Conservation (phyloP, 202 grass and related monocot genomes). For the Eragrostis tef region DNA sequence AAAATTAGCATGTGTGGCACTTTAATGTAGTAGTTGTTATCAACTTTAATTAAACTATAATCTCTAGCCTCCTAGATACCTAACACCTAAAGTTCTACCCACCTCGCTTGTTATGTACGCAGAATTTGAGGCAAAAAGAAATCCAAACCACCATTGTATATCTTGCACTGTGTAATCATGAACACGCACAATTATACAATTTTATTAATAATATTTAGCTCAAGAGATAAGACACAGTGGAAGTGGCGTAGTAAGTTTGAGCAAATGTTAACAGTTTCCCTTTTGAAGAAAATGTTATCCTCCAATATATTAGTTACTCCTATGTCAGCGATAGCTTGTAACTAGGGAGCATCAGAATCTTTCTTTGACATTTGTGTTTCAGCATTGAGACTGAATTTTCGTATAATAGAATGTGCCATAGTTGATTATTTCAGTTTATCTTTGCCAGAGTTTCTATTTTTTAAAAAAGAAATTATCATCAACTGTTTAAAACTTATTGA, state of each 20-base stretch:
- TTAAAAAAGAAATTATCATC: too few relatives aligned
- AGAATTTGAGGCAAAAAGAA: background rate
- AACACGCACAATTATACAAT: background rate
- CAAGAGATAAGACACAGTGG: background rate
- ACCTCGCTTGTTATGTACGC: constrained; percentile 13
- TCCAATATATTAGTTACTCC: constrained; percentile 15
- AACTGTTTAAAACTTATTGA: background rate
- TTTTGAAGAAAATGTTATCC: background rate
- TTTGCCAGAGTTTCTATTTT: background rate
- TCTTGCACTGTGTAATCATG: background rate
- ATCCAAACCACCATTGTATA: too few relatives aligned
- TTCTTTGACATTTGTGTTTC: background rate
- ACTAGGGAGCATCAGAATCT: background rate
- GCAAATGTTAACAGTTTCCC: too few relatives aligned
- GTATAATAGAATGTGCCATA: too few relatives aligned
- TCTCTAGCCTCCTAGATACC: background rate
- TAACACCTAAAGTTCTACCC: background rate
- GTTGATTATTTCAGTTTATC: background rate
- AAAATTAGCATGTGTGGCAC: too few relatives aligned
- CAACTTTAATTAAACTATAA: too few relatives aligned
- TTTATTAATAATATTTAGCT: background rate
- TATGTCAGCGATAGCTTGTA: background rate
- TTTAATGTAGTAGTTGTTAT: too few relatives aligned
- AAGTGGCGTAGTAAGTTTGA: background rate
- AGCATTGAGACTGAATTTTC: background rate